Conservation (phyloP, 139 green algal species). For the Chlamydomonas eustigma region DNA sequence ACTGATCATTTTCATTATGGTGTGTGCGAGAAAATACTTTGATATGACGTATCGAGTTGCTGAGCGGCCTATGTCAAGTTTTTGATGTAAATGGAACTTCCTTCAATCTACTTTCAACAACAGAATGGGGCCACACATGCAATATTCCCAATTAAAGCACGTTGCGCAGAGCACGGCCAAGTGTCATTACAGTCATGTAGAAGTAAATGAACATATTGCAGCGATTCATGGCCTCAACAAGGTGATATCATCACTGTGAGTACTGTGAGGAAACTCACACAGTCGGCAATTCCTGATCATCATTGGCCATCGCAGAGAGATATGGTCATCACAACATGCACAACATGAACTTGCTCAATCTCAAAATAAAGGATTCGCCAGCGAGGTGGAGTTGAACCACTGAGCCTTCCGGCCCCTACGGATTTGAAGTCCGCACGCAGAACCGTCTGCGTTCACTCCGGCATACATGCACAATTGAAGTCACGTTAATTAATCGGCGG, state of each 20-base stretch:
- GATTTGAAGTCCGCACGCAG: neutral
- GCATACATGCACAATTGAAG: neutral
- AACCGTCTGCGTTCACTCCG: neutral
- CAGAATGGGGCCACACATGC: too few relatives aligned
- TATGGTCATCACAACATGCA: neutral
- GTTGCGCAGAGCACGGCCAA: too few relatives aligned
- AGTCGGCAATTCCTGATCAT: slow-evolving; percentile 5
- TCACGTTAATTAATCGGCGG: neutral
- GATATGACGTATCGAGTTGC: too few relatives aligned
- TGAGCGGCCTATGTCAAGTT: too few relatives aligned
- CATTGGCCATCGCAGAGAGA: neutral
- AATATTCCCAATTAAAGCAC: too few relatives aligned
- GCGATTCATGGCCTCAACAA: slow-evolving; percentile 4
- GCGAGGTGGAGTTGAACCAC: neutral
- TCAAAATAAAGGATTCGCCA: too few relatives aligned
- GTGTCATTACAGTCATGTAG: too few relatives aligned
- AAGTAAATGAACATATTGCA: too few relatives aligned
- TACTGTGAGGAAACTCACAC: slow-evolving; percentile 3
- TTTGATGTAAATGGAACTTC: too few relatives aligned
- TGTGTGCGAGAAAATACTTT: too few relatives aligned
- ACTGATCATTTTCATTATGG: too few relatives aligned
- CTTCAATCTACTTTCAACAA: too few relatives aligned
- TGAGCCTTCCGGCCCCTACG: neutral
- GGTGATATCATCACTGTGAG: neutral
- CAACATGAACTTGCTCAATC: neutral